Conservation (phyloP, 139 green algal genomes). For the Micromonas commoda region DNA sequence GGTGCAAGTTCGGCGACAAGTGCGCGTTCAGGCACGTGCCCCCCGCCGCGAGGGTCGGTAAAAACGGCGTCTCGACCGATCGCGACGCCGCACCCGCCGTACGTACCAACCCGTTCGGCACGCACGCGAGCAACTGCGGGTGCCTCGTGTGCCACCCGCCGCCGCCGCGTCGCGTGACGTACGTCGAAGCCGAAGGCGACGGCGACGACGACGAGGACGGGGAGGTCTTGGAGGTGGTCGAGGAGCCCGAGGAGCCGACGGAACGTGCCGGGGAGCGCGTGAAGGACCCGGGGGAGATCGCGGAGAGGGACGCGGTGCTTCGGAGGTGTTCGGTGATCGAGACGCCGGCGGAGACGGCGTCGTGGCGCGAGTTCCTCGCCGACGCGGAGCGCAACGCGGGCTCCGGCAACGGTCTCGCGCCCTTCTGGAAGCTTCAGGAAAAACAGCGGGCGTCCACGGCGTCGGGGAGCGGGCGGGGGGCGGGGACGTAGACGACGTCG, state of each 20-base stretch:
- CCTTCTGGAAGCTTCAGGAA: not conserved
- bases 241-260: not conserved
- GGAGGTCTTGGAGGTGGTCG: not conserved
- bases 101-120: not conserved
- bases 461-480: too few relatives aligned
- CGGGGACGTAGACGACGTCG: too few relatives aligned
- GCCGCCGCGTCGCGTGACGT: not conserved
- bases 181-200: not conserved
- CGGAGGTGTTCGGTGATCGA: not conserved
- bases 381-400: not conserved
- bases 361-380: not conserved
- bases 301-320: not conserved
- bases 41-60: not conserved
- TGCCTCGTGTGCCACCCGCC: not conserved
- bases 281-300: not conserved
- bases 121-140: conserved; percentile 12
- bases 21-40: conserved; percentile 10
- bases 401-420: not conserved
- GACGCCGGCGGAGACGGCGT: not conserved
- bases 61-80: too few relatives aligned
- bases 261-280: not conserved
- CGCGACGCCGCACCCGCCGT: too few relatives aligned
- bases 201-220: not conserved
- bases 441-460: not conserved
- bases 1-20: not conserved